Evolutionary conservation across 441 rosid genomes (phyloP).

Genomic region (Gossypium gossypioides): DNA sequence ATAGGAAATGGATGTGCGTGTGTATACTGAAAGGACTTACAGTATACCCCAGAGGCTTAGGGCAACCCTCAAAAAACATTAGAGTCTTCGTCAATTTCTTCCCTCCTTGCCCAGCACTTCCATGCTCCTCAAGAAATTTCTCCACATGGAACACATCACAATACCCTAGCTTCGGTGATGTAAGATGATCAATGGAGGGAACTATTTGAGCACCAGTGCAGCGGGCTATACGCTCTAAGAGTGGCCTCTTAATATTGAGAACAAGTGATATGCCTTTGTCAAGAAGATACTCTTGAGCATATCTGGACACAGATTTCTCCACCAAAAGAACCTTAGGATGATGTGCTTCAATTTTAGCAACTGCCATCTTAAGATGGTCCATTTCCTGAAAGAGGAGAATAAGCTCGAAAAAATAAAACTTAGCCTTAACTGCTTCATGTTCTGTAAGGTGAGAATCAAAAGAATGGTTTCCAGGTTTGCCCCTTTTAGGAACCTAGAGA

Average conservation of each 20-base stretch:
- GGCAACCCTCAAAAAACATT: slow-evolving; percentile 74
- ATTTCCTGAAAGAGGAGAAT: slow-evolving; percentile 44
- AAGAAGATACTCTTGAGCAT: slow-evolving; percentile 71
- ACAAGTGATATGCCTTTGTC: slow-evolving; percentile 69
- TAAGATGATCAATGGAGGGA: slow-evolving; percentile 61
- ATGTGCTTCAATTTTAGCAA: slow-evolving; percentile 60
- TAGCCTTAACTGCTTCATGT: not conserved
- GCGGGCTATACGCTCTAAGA: slow-evolving; percentile 65
- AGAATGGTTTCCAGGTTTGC: not conserved
- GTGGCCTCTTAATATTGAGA: slow-evolving; percentile 57
- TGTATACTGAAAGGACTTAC: slow-evolving; percentile 37
- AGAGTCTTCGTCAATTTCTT: slow-evolving; percentile 56
- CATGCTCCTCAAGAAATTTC: slow-evolving; percentile 52
- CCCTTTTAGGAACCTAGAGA: slow-evolving; percentile 12
- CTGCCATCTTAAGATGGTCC: slow-evolving; percentile 78
- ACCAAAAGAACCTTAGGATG: slow-evolving; percentile 67
- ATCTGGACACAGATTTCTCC: slow-evolving; percentile 67
- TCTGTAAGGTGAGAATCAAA: not conserved
- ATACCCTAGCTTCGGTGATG: slow-evolving; percentile 52
- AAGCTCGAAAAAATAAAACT: slow-evolving; percentile 18
- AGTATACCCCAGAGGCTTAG: slow-evolving; percentile 67
- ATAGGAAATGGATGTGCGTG: not conserved
- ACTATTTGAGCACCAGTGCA: slow-evolving; percentile 73
- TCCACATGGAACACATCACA: slow-evolving; percentile 63
- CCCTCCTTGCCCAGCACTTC: slow-evolving; percentile 44